phyloP scores from a whole-genome alignment of 164 flowering plant species.

The Vitis rotundifolia region DNA sequence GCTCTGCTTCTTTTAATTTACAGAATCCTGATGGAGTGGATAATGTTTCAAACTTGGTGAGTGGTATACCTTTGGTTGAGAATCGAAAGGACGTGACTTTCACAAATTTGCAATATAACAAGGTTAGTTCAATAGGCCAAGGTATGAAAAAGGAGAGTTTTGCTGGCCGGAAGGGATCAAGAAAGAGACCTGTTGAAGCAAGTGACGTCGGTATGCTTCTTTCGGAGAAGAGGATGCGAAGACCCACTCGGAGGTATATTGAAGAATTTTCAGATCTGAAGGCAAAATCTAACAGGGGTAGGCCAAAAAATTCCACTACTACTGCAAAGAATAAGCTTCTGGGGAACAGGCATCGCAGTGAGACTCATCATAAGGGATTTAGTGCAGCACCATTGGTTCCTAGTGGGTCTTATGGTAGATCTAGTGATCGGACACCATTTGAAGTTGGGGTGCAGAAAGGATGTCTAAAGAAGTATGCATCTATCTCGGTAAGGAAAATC shows the following conservation, averaged over 20 bases:
- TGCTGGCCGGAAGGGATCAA: constrained; percentile 3
- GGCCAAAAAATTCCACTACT: constrained; percentile 22
- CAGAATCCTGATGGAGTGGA: constrained; percentile 27
- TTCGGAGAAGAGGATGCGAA: constrained; percentile 56
- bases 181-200: constrained; percentile 20
- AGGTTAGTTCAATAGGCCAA: constrained; percentile 1
- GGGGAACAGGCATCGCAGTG: constrained; percentile 24
- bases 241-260: constrained; percentile 67
- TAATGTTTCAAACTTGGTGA: constrained; percentile 26
- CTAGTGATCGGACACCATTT: constrained; percentile 40
- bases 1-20: constrained; percentile 30
- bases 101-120: constrained; percentile 7
- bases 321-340: constrained; percentile 11
- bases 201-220: constrained; percentile 13
- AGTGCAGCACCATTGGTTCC: constrained; percentile 14
- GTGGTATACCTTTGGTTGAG: constrained; percentile 24
- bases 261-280: constrained; percentile 52
- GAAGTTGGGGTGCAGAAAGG: constrained; percentile 32
- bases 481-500: constrained; percentile 28
- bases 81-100: constrained; percentile 16
- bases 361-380: constrained; percentile 20
- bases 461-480: constrained; percentile 30
- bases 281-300: constrained; percentile 23
- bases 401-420: constrained; percentile 26
- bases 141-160: constrained; percentile 4